Conservation (phyloP, 1,284 basidiomycete genomes). For the Tausonia pullulans region DNA sequence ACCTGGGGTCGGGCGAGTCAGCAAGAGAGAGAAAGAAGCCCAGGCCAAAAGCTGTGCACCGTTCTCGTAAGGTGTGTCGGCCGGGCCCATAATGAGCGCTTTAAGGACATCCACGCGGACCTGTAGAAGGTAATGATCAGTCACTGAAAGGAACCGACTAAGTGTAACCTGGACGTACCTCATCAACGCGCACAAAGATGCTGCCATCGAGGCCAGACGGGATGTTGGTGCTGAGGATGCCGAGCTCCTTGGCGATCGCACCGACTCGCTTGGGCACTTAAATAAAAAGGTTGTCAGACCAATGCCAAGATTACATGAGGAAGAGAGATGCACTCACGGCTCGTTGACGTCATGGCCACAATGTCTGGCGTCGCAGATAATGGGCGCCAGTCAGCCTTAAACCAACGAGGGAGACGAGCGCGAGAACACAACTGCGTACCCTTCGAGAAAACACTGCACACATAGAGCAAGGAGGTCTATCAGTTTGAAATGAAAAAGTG, state of each 20-base stretch:
- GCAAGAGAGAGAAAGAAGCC: too few relatives aligned
- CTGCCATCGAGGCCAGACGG: constrained; percentile 83
- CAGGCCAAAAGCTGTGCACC: constrained; percentile 5
- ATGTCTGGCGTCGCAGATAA: background rate
- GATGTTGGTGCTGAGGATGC: constrained; percentile 75
- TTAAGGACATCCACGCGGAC: constrained; percentile 82
- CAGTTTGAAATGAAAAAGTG: background rate
- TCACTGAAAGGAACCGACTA: background rate
- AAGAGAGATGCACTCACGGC: constrained; percentile 19
- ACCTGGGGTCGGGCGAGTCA: background rate
- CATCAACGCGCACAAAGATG: constrained; percentile 74
- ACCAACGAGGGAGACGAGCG: background rate
- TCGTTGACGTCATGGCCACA: constrained; percentile 14
- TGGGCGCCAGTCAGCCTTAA: background rate
- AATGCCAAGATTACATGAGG: background rate
- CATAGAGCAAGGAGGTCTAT: background rate
- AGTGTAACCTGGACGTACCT: constrained; percentile 16
- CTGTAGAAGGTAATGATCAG: constrained; percentile 23
- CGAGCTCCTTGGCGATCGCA: constrained; percentile 84
- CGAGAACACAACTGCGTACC: background rate
- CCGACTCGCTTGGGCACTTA: constrained; percentile 68
- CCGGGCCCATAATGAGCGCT: constrained; percentile 72
- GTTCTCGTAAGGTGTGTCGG: constrained; percentile 71
- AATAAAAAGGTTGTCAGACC: background rate
- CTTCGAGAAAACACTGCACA: constrained; percentile 1